Evolutionary conservation across 805 yeast species (phyloP).

Genomic region (Wickerhamiella allomyrinae): DNA sequence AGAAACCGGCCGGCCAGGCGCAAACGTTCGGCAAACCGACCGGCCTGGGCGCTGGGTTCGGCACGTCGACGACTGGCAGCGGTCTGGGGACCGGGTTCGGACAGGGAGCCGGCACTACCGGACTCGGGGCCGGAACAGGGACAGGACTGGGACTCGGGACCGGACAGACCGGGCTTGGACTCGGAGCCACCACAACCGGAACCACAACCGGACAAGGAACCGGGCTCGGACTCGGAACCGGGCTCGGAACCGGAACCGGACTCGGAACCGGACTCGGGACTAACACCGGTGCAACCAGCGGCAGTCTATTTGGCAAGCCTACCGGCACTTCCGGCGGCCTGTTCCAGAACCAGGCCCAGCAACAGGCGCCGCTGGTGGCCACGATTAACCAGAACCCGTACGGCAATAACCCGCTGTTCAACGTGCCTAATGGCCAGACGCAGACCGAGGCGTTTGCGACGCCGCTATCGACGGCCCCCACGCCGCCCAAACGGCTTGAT

Average conservation of each 20-base stretch:
- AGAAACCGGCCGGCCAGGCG: constrained; percentile 16
- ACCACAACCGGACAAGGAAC: not conserved
- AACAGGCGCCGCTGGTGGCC: constrained; percentile 24
- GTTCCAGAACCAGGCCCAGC: constrained; percentile 10
- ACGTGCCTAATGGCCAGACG: constrained; percentile 22
- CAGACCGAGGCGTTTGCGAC: constrained; percentile 32
- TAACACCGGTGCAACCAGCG: constrained; percentile 8
- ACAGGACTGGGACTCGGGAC: not conserved
- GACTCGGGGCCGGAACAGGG: not conserved
- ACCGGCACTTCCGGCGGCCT: constrained; percentile 3
- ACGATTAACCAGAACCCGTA: constrained; percentile 49
- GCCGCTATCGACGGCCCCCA: constrained; percentile 27
- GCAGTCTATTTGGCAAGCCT: constrained; percentile 18
- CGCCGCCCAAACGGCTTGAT: constrained; percentile 1
- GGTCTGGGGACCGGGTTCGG: not conserved
- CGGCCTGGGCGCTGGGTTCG: constrained; percentile 2
- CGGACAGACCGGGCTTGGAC: not conserved
- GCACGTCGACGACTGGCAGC: not conserved
- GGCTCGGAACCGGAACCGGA: no score
- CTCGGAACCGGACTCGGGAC: no score
- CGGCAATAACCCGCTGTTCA: constrained; percentile 60
- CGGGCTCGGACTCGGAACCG: not conserved
- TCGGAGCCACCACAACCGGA: not conserved
- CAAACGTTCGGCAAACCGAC: not conserved
- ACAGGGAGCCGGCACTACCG: not conserved